Evolutionary conservation across 1,139 yeast genomes (phyloP), one percentile per base, ranked within the genome.

Genomic region (Lodderomyces elongisporus): DNA sequence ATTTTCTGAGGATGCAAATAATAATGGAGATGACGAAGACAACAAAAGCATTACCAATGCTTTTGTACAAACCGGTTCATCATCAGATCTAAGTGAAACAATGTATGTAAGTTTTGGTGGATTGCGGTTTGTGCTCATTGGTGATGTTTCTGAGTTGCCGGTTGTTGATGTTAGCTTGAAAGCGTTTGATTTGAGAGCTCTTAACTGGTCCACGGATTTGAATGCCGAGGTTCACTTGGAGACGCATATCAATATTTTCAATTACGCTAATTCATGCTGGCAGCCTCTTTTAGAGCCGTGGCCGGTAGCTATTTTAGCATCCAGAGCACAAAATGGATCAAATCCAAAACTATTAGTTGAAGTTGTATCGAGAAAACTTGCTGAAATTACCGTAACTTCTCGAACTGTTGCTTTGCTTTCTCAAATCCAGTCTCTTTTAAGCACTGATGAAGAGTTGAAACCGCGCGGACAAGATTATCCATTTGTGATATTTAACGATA

Each of bases 251-350:
- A 91, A 89, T 54, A 78, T 89, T 16, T 91, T 83, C 65, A 91
- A 91, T 54, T 89, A 89, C 52, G 77, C 96, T 0, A 78, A 87
- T 45, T 88, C 97, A 0, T 77, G 93, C 1, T 93, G 99, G 99
- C 98, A 93, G 48, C 97, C 98, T 0, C 62, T 93, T 30, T 56
- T 91, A 32, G 98, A 93, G 48, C 80, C 91, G 0, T 85, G 95
- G 85, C 83, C 89, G 8, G 64, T 91, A 34, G 79, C 88, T 0
- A 56, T 88, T 13, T 88, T 85, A 52, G 77, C 84, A 2, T 66
- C 84, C 0, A 74, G 70, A 41, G 56, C 61, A 0, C 41, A 53
- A 3, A n/a, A n/a, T n/a, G 60, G 62, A 3, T 72, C 77, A 0
- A 69, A 71, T 8, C 56, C 70, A 18, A 63, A 74, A 18, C 57